Percentiles rank a stretch among this genome's conserved stretches.
Conservation (phyloP, 805 yeast genomes). For the Lachancea waltii region DNA sequence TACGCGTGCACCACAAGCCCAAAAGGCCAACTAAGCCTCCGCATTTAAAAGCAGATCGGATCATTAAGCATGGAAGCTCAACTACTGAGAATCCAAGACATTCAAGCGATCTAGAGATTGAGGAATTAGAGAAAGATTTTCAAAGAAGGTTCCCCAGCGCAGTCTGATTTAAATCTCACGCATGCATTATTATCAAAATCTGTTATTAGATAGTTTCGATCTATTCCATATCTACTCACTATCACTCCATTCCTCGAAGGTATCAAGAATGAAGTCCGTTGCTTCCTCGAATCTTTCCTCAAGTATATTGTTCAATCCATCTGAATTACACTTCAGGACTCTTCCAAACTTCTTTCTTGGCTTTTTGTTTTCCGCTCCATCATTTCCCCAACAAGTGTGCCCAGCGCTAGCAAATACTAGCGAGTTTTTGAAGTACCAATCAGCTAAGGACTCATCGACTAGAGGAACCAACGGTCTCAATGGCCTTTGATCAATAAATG, state of each 20-base stretch:
- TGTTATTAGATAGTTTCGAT: constrained; percentile 1
- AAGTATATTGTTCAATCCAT: constrained; percentile 68
- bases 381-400: constrained; percentile 76
- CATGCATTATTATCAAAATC: too few relatives aligned
- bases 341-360: constrained; percentile 91
- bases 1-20: constrained; percentile 39
- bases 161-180: constrained; percentile 29
- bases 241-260: constrained; percentile 62
- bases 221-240: constrained; percentile 20
- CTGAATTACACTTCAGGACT: constrained; percentile 65
- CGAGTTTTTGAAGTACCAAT: constrained; percentile 87
- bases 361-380: constrained; percentile 45
- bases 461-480: constrained; percentile 77
- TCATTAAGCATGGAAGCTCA: neutral
- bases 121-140: constrained; percentile 46
- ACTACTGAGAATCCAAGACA: neutral
- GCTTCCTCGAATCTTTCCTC: constrained; percentile 82
- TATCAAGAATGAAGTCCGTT: constrained; percentile 73
- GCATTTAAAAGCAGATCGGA: constrained; percentile 8
- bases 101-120: constrained; percentile 2
- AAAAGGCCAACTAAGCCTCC: constrained; percentile 44
- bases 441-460: constrained; percentile 82
- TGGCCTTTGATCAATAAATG: constrained; percentile 60
- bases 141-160: constrained; percentile 57
- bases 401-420: constrained; percentile 67